phyloP scores from a whole-genome alignment of 2,329 filamentous ascomycete genomes.

The Aspergillus piperis region DNA sequence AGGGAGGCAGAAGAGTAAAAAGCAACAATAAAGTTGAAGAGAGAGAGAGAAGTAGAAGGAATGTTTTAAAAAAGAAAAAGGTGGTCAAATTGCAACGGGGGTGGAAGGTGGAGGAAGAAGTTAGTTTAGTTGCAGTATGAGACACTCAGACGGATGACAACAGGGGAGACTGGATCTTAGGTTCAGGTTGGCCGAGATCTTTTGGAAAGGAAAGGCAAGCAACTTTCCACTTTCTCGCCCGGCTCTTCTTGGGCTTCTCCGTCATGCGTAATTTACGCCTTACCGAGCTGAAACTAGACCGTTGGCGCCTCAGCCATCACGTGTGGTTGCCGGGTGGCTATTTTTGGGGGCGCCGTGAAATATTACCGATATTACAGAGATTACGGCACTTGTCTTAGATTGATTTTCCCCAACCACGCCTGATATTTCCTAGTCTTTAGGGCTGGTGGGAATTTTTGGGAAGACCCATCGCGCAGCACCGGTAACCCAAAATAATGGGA shows the following conservation, averaged over 20 bases:
- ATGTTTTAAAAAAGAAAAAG: neutral
- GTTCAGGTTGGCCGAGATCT: slow-evolving; percentile 18
- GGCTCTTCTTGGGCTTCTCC: slow-evolving; percentile 6
- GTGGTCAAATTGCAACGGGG: neutral
- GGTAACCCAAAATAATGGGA: neutral
- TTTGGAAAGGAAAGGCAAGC: slow-evolving; percentile 8
- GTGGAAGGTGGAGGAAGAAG: neutral
- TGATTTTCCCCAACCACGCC: slow-evolving; percentile 9
- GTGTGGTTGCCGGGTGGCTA: slow-evolving; percentile 20
- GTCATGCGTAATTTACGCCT: slow-evolving; percentile 13
- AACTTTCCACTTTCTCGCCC: neutral
- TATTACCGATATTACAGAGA: slow-evolving; percentile 8
- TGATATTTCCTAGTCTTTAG: neutral
- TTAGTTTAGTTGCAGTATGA: neutral
- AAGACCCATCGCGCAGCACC: neutral
- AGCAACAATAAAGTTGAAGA: neutral
- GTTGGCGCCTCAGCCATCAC: slow-evolving; percentile 24
- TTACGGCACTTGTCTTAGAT: slow-evolving; percentile 7
- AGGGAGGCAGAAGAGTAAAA: neutral
- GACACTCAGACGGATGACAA: slow-evolving; percentile 12
- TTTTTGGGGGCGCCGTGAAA: slow-evolving; percentile 24
- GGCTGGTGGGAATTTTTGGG: neutral
- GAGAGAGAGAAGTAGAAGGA: slow-evolving; percentile 3
- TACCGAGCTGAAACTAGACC: slow-evolving; percentile 6
- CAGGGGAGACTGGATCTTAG: slow-evolving; percentile 16